Evolutionary conservation across 139 green algal species (phyloP).

Genomic region (Pedinophyceae sp.): DNA sequence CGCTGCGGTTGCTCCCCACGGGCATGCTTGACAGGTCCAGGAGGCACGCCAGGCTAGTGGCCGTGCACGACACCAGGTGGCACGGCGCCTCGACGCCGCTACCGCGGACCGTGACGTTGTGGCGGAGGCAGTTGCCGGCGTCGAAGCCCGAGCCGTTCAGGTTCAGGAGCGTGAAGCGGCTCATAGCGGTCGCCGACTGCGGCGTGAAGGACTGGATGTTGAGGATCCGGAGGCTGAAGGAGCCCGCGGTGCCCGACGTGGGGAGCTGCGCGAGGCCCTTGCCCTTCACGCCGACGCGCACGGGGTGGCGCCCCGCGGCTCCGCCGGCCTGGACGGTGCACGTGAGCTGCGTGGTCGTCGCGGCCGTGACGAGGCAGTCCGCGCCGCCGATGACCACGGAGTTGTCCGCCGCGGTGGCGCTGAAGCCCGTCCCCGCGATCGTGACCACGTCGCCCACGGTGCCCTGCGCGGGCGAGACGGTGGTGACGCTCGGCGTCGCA

Average conservation of each 20-base stretch:
- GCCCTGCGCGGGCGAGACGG: no score
- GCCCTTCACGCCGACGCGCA: not conserved
- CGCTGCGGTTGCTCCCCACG: not conserved
- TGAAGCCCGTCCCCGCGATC: not conserved
- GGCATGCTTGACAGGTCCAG: not conserved
- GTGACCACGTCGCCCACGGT: not conserved
- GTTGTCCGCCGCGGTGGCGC: no score
- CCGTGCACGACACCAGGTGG: not conserved
- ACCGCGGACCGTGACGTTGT: not conserved
- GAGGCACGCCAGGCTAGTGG: not conserved
- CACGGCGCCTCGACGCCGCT: no score
- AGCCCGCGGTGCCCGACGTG: not conserved
- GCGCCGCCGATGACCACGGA: not conserved
- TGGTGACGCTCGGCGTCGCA: no score
- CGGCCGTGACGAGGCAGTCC: not conserved
- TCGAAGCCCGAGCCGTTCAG: not conserved
- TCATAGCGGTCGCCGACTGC: no score
- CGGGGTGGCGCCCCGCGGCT: not conserved
- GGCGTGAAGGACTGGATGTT: not conserved
- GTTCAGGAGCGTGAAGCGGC: not conserved
- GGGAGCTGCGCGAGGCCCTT: not conserved
- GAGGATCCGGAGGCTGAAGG: not conserved
- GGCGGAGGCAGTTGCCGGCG: not conserved
- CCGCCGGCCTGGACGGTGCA: not conserved
- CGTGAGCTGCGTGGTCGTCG: not conserved